phyloP scores from a whole-genome alignment of 495 filamentous ascomycete genomes.

The Lophiostoma macrostomum region DNA sequence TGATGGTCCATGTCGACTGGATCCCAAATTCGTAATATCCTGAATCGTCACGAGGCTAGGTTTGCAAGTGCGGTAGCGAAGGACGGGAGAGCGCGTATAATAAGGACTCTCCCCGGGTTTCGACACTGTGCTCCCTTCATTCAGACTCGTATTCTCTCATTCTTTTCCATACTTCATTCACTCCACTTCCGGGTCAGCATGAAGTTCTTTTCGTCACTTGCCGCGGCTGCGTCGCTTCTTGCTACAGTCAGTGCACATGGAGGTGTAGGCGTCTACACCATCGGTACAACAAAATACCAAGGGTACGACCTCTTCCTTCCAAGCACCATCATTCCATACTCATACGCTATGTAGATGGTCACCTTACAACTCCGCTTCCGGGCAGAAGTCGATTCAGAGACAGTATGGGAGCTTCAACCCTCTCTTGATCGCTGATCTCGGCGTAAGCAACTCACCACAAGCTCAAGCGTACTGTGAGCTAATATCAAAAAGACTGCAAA shows the following conservation, averaged over 20 bases:
- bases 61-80: conserved; percentile 2
- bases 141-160: background rate
- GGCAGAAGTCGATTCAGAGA: conserved; percentile 27
- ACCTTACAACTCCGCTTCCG: conserved; percentile 30
- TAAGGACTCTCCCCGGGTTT: conserved; percentile 8
- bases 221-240: conserved; percentile 22
- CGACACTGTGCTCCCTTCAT: background rate
- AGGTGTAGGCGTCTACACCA: conserved; percentile 29
- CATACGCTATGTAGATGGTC: conserved; percentile 15
- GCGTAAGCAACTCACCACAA: background rate
- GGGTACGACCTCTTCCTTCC: conserved; percentile 10
- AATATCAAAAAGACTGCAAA: conserved; percentile 12
- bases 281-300: conserved; percentile 24
- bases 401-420: conserved; percentile 29
- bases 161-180: background rate
- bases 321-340: background rate
- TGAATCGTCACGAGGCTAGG: conserved; percentile 14
- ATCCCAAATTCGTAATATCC: conserved; percentile 13
- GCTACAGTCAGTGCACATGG: conserved; percentile 27
- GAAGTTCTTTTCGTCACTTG: conserved; percentile 12
- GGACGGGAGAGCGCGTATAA: conserved; percentile 9
- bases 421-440: conserved; percentile 22
- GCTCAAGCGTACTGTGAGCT: background rate
- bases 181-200: conserved; percentile 13
- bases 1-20: background rate